Base-by-base conservation (phyloP, 768 basidiomycete species). In the Auricularia auricula-judae region DNA sequence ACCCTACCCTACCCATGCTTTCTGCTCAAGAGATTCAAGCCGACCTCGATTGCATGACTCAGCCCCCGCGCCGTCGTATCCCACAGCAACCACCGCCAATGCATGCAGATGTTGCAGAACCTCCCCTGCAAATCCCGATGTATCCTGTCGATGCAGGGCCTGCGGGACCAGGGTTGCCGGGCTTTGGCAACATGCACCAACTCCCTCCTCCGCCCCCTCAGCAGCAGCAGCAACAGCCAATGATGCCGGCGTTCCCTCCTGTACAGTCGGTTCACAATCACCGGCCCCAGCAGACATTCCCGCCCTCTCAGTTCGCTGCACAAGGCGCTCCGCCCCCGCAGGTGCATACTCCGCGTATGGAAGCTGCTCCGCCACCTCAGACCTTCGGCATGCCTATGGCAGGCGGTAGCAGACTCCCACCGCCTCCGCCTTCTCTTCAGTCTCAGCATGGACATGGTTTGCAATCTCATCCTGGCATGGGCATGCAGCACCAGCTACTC, bases 1-100 rank as follows among this genome's bases (percentile, higher is more conserved):
- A 75, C 61, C 77, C 77, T 3, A 65, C 69, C 35, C 69, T 78
- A 35, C 62, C 69, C 3, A 63, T 72, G 8, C 63, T 78, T 3
- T 69, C 74, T 3, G 64, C 65, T 11, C 51, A 63, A 8, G 77
- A 78, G 44, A 70, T 78, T 18, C 64, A 66, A 3, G 65, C 67
- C 4, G 77, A 78, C 61, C 60, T 59, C 34, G 42, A 39, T 3
- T 51, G 44, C 60, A 66, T 64, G 66, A 23, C 21, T 4, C 29
- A 14, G 29, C 56, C 21, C 11, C 56, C 23, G 11, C 14, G 14
- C 10, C 21, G 14, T 29, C 56, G 34, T 7, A 5, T 23, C 56
- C 16, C 56, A 14, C 18, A 18, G 14, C 18, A 8, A 18, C 47
- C 47, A 14, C 14, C 47, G 14, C 10, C 47, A 5, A 51, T 51